Evolutionary conservation across 73 alveolate species (phyloP).

Genomic region (Stentor coeruleus): DNA sequence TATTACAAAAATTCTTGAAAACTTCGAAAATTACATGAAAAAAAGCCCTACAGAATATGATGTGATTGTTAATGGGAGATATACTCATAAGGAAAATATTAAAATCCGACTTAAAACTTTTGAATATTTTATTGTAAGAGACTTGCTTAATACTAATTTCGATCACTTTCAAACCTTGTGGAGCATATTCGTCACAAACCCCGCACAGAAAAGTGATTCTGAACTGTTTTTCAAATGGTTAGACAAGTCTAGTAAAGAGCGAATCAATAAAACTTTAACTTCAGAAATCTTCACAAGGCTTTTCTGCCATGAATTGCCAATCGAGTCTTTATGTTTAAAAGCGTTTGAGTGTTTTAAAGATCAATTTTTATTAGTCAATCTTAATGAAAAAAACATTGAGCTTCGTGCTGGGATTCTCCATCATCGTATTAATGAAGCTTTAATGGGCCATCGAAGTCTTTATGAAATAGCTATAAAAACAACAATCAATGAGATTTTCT

Average conservation of each 20-base stretch:
- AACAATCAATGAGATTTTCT: not conserved
- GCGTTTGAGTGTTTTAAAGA: not conserved
- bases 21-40: not conserved
- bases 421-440: not conserved
- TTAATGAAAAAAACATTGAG: slow-evolving; percentile 12
- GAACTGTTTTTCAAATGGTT: slow-evolving; percentile 23
- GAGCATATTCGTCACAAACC: not conserved
- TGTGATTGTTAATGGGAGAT: not conserved
- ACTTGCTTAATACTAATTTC: slow-evolving; percentile 29
- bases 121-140: slow-evolving; percentile 53
- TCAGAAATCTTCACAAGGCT: not conserved
- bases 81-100: slow-evolving; percentile 43
- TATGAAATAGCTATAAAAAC: not conserved
- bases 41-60: not conserved
- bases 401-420: not conserved
- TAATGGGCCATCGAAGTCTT: not conserved
- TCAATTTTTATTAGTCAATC: not conserved
- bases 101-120: slow-evolving; percentile 38
- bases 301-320: not conserved
- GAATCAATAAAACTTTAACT: not conserved
- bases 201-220: too few species aligned
- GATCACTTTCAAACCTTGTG: not conserved
- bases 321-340: not conserved
- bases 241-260: not conserved
- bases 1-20: not conserved